phyloP scores from a whole-genome alignment of 1,284 basidiomycete species.

The Anthracocystis panici-leucophaei region DNA sequence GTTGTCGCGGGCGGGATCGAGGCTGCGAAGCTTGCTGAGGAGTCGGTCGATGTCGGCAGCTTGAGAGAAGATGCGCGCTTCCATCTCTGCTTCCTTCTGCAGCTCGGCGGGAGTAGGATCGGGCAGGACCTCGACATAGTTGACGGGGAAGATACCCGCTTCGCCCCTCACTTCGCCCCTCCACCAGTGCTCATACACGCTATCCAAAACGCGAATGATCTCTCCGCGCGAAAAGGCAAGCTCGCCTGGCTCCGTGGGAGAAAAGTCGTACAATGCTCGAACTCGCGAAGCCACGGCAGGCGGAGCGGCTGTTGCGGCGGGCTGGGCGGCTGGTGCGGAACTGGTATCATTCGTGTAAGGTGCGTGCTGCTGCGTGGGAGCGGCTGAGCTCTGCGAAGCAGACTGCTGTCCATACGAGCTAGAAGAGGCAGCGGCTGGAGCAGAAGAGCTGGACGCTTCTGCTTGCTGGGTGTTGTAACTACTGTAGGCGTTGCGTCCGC shows the following conservation, averaged over 20 bases:
- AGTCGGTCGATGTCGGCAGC: constrained; percentile 89
- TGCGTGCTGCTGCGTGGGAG: constrained; percentile 71
- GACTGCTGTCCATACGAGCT: constrained; percentile 22
- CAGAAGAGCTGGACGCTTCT: constrained; percentile 33
- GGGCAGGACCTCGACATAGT: constrained; percentile 93
- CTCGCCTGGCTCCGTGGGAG: constrained; percentile 89
- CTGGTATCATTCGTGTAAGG: constrained; percentile 49
- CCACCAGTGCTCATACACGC: constrained; percentile 99
- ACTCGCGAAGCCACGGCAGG: constrained; percentile 73
- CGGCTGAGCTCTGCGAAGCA: constrained; percentile 14
- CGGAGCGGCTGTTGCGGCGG: constrained; percentile 5
- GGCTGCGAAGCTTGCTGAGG: constrained; percentile 80
- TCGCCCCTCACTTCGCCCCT: constrained; percentile 89
- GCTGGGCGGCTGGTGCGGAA: constrained; percentile 3
- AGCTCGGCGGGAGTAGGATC: constrained; percentile 85
- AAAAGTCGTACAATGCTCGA: constrained; percentile 89
- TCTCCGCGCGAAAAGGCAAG: constrained; percentile 93
- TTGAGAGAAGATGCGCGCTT: constrained; percentile 86
- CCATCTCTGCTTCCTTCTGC: constrained; percentile 85
- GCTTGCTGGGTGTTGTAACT: constrained; percentile 28
- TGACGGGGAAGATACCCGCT: constrained; percentile 97
- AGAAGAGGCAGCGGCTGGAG: constrained; percentile 22
- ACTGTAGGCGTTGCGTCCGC: constrained; percentile 47
- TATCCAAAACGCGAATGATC: constrained; percentile 93
- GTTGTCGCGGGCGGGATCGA: constrained; percentile 82